Conservation (phyloP, 2,329 filamentous ascomycete genomes). For the Parafenestella ontariensis region DNA sequence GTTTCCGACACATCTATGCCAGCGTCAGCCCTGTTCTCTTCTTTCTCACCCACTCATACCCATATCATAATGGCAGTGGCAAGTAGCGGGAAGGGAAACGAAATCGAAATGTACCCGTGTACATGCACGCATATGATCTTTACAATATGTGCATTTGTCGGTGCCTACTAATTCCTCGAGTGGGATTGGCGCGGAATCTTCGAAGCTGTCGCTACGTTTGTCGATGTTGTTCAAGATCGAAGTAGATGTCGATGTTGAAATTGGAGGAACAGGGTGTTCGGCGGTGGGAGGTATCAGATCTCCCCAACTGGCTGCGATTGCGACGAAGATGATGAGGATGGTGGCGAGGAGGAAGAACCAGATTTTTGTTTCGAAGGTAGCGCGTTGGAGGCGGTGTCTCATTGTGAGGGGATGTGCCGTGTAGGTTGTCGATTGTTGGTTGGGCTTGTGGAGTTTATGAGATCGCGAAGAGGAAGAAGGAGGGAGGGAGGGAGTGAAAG, state of each 20-base stretch:
- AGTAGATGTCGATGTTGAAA: background rate
- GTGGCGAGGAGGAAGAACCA: background rate
- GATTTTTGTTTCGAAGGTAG: background rate
- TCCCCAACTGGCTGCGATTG: background rate
- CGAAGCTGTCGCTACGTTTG: background rate
- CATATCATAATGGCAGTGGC: too few relatives aligned
- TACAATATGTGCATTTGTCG: background rate
- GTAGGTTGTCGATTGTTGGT: too few relatives aligned
- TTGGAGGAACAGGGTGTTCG: background rate
- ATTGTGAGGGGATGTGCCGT: background rate
- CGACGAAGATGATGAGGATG: background rate
- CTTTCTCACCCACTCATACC: background rate
- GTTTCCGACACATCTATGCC: background rate
- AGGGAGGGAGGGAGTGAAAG: too few relatives aligned
- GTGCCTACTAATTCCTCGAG: background rate
- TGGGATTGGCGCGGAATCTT: background rate
- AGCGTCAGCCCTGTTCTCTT: background rate
- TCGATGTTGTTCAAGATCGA: background rate
- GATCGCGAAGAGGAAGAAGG: too few relatives aligned
- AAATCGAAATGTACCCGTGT: background rate
- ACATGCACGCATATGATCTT: background rate
- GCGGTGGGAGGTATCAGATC: background rate
- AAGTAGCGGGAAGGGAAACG: background rate
- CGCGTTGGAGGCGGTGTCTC: background rate
- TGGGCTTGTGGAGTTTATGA: background rate